Evolutionary conservation across 129 eudicot genomes (phyloP).

Genomic region (Lactuca sativa): DNA sequence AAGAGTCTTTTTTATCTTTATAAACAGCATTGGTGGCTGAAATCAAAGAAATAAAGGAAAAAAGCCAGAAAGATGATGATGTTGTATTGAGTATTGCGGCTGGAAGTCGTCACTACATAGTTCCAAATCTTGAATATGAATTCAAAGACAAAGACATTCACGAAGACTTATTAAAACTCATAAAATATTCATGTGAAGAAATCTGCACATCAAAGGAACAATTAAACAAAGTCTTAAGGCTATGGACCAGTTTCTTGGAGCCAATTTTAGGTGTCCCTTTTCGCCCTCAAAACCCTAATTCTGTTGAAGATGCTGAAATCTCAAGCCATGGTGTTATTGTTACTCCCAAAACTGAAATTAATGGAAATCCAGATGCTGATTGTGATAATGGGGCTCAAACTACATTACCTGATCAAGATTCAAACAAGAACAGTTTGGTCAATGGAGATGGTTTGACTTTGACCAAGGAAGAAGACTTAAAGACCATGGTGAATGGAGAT

Average conservation of each 20-base stretch:
- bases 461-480: constrained; percentile 45
- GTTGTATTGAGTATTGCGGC: constrained; percentile 71
- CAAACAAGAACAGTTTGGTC: constrained; percentile 34
- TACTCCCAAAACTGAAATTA: constrained; percentile 37
- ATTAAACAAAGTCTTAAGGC: constrained; percentile 63
- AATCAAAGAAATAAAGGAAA: constrained; percentile 87
- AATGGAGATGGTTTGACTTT: constrained; percentile 46
- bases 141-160: constrained; percentile 67
- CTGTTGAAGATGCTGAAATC: constrained; percentile 45
- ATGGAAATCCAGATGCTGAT: constrained; percentile 46
- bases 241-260: constrained; percentile 90
- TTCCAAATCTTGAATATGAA: constrained; percentile 67
- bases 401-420: constrained; percentile 36
- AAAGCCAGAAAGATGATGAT: constrained; percentile 66
- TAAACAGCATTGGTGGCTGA: constrained; percentile 77
- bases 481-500: constrained; percentile 21
- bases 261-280: constrained; percentile 67
- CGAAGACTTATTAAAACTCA: constrained; percentile 74
- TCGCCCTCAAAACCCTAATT: constrained; percentile 36
- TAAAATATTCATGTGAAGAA: constrained; percentile 91
- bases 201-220: constrained; percentile 85
- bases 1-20: constrained; percentile 5
- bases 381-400: constrained; percentile 48
- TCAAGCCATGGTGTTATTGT: constrained; percentile 28
- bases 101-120: constrained; percentile 65